A percentile compares a stretch with the other conserved stretches of the same genome.
Evolutionary conservation across 78 protist species (phyloP).

Genomic region (Dictyostelium discoideum): dicty_2.7 NC_007091.3:2861501-2862000

Average conservation of each 20-base stretch:
- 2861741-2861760: conserved; percentile 89
- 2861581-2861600: conserved; percentile 90
- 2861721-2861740: conserved; percentile 89
- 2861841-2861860: conserved; percentile 82
- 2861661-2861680: conserved; percentile 91
- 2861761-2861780: conserved; percentile 85
- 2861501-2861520: conserved; percentile 76
- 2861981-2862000: conserved; percentile 94
- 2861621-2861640: conserved; percentile 93
- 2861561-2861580: conserved; percentile 84
- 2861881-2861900: conserved; percentile 75
- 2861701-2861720: conserved; percentile 94
- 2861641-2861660: conserved; percentile 89
- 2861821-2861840: conserved; percentile 75
- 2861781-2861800: conserved; percentile 87
- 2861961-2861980: conserved; percentile 96
- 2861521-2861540: conserved; percentile 15
- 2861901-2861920: conserved; percentile 92
- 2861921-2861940: conserved; percentile 91
- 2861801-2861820: conserved; percentile 99
- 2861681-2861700: conserved; percentile 75
- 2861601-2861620: conserved; percentile 82
- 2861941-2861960: conserved; percentile 74
- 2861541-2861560: conserved; percentile 58
- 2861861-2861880: conserved; percentile 91